These are phyloP conservation scores for Aspergillus sclerotiicarbonarius DNA, from an alignment of 495 filamentous ascomycete genomes.

Conservation along the genomic window DNA sequence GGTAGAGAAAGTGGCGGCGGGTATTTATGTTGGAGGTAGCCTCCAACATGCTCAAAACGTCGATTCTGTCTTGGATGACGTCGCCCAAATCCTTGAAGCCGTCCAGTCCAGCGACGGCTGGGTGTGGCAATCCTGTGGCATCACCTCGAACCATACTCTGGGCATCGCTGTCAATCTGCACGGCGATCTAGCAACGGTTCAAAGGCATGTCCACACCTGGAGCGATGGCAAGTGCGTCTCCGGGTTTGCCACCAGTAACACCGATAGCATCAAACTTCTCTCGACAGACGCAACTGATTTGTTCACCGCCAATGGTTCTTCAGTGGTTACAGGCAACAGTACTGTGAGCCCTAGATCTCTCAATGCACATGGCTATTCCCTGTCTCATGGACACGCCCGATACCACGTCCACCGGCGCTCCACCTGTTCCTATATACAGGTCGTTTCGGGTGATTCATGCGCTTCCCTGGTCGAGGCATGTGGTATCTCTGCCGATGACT, in stretches of 20 bases:
- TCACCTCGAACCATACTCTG: neutral
- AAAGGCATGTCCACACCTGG: neutral
- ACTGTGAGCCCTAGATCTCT: no score
- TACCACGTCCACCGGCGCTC: no score
- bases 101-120: neutral
- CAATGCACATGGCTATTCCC: no score
- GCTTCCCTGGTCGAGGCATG: no score
- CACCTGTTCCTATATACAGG: no score
- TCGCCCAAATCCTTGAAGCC: neutral
- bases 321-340: no score
- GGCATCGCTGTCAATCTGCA: neutral
- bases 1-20: neutral
- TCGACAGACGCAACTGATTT: no score
- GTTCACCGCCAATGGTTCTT: no score
- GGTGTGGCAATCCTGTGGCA: neutral
- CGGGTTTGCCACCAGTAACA: neutral
- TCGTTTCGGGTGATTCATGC: no score
- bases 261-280: no score
- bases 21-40: neutral
- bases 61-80: neutral
- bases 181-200: neutral
- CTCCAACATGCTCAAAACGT: neutral
- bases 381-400: no score
- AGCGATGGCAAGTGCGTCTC: neutral
- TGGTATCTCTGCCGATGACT: no score